phyloP scores from a whole-genome alignment of 2,329 filamentous ascomycete genomes.

The Aspergillus persii region DNA sequence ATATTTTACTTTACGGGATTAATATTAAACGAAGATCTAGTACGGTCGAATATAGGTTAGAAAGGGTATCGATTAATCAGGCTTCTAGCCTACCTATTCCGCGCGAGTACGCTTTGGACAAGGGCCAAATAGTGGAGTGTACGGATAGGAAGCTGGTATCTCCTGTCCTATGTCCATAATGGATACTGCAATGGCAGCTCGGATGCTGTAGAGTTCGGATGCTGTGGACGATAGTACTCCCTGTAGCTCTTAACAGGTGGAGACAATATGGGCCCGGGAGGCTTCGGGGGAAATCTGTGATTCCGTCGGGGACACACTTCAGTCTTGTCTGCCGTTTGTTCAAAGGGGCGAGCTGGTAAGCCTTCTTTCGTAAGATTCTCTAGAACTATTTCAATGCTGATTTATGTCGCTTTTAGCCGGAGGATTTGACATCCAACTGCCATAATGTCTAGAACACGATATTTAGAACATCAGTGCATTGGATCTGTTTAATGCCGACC shows the following conservation, averaged over 20 bases:
- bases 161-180: too few species aligned
- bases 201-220: too few species aligned
- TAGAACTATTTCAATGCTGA: neutral
- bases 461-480: too few species aligned
- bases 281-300: neutral
- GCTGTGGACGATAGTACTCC: too few species aligned
- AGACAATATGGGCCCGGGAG: too few species aligned
- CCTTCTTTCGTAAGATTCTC: too few species aligned
- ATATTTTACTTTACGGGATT: constrained; percentile 84
- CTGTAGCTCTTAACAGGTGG: too few species aligned
- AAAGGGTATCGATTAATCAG: neutral
- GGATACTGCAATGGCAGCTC: too few species aligned
- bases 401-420: neutral
- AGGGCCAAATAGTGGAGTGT: constrained; percentile 28
- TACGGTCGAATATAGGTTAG: constrained; percentile 6
- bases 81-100: constrained; percentile 34
- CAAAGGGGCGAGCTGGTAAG: neutral
- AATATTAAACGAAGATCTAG: constrained; percentile 87
- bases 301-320: neutral
- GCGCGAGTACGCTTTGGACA: constrained; percentile 38
- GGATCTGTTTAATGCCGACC: too few species aligned
- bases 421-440: neutral
- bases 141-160: constrained; percentile 15
- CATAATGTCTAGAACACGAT: neutral
- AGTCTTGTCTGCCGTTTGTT: neutral